These are phyloP conservation scores for Trichocladium uniseriatum DNA, from an alignment of 495 filamentous ascomycete species.

Conservation along the genomic window DNA sequence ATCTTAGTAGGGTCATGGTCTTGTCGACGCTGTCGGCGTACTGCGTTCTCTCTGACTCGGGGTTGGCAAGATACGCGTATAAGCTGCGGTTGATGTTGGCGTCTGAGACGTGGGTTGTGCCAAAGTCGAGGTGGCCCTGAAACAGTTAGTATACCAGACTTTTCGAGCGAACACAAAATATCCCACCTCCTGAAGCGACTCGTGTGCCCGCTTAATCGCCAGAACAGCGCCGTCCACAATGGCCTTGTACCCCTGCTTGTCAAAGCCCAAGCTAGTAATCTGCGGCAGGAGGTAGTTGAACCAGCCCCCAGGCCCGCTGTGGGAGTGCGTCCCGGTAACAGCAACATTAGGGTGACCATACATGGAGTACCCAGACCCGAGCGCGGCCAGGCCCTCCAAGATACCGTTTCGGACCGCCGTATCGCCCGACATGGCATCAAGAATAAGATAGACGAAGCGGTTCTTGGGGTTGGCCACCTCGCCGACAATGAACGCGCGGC, in stretches of 20 bases:
- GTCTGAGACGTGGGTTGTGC: conserved; percentile 43
- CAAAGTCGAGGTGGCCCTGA: conserved; percentile 40
- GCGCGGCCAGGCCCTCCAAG: conserved; percentile 55
- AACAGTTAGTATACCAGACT: not conserved
- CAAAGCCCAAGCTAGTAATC: conserved; percentile 79
- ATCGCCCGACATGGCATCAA: conserved; percentile 78
- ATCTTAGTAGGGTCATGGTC: conserved; percentile 72
- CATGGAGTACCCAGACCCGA: conserved; percentile 41
- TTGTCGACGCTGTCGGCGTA: conserved; percentile 74
- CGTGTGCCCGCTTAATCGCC: conserved; percentile 80
- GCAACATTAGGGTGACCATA: conserved; percentile 79
- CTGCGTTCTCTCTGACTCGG: conserved; percentile 60
- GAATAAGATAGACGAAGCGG: conserved; percentile 77
- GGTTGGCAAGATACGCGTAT: conserved; percentile 85
- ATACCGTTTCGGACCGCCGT: conserved; percentile 83
- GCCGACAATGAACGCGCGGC: conserved; percentile 83
- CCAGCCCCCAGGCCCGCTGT: conserved; percentile 89
- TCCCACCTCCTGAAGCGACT: conserved; percentile 56
- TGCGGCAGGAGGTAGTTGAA: conserved; percentile 94
- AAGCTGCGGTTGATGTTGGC: conserved; percentile 83
- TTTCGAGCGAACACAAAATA: not conserved
- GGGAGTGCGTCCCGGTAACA: conserved; percentile 84
- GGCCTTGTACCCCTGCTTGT: conserved; percentile 78
- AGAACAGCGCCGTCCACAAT: conserved; percentile 78
- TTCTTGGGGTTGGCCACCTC: conserved; percentile 56